Percentiles rank a stretch among this genome's conserved stretches.
These are phyloP conservation scores for Penicillium diatomitis DNA, from an alignment of 495 filamentous ascomycete genomes.

Conservation along the genomic window DNA sequence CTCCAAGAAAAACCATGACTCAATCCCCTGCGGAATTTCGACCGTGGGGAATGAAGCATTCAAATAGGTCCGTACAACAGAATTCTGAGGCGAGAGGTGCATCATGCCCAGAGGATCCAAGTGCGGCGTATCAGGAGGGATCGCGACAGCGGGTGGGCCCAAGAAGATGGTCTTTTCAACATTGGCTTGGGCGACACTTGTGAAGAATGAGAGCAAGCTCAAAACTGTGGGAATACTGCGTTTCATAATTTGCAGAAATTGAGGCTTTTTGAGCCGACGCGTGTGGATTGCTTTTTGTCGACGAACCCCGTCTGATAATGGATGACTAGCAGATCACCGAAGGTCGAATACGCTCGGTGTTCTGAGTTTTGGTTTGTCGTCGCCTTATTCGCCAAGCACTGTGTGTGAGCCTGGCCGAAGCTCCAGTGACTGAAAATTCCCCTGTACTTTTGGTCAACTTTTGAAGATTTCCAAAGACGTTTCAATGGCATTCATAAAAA, in stretches of 20 bases:
- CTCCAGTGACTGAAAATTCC: too few relatives aligned
- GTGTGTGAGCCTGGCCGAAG: too few relatives aligned
- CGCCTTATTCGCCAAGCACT: too few relatives aligned
- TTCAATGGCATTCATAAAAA: too few relatives aligned
- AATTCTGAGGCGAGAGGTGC: slow-evolving; percentile 47
- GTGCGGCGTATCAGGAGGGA: slow-evolving; percentile 47
- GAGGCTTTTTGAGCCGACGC: not conserved
- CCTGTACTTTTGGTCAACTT: too few relatives aligned
- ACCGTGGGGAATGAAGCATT: slow-evolving; percentile 55
- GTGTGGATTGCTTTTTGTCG: too few relatives aligned
- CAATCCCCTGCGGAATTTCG: slow-evolving; percentile 43
- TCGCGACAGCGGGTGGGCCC: slow-evolving; percentile 46
- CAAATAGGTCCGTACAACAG: slow-evolving; percentile 50
- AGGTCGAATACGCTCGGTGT: too few relatives aligned
- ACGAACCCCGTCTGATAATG: too few relatives aligned
- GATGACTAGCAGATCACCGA: too few relatives aligned
- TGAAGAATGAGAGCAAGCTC: slow-evolving; percentile 22
- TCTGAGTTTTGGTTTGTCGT: too few relatives aligned
- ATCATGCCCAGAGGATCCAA: slow-evolving; percentile 58
- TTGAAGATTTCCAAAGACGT: too few relatives aligned
- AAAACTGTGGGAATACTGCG: slow-evolving; percentile 10
- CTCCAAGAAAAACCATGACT: slow-evolving; percentile 80
- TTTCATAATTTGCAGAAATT: slow-evolving; percentile 8
- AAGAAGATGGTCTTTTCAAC: slow-evolving; percentile 89
- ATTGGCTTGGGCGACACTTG: slow-evolving; percentile 46